Evolutionary conservation across 345 rosid genomes (phyloP), one percentile per base, ranked within the genome.

Genomic region (Lumnitzera racemosa): DNA sequence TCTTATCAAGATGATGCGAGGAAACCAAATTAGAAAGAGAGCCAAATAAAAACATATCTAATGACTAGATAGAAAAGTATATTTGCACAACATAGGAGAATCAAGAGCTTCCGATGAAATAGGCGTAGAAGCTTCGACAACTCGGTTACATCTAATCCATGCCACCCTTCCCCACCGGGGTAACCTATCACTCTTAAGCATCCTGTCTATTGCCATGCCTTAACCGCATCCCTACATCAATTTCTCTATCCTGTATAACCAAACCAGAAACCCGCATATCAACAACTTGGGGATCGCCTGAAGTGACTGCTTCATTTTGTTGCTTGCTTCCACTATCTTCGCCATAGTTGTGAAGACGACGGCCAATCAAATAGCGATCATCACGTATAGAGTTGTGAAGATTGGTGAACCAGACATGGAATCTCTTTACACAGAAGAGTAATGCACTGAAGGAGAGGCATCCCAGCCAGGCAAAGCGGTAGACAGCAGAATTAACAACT

Each of bases 341-440:
- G 13, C 96, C 83, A 20, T 56, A 95, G 82, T 95, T 83, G 47
- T 95, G 97, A n/a, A 95, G 95, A 66, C 89, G 81, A 31, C 96
- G 90, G 46, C 99, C 99, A 5, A 95, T 58, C 59, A 95, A 95
- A 67, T 95, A 95, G 27, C 95, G 89, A 66, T 95, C 99, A 64
- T 95, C 97, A 2, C 96, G 88, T 55, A 95, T 90, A 36, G 96
- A 85, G 76, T 95, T 95, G 86, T 95, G 99, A 58, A 95, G 99
- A 82, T 95, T 95, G 46, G 96, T 86, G 82, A 90, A 90, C 96
- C 96, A 90, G 64, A 85, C 86, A 55, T 84, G 97, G 70, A 86
- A 88, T 70, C 95, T 83, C 68, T 83, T 95, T 10, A 89, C 91
- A 4, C 97, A 90, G 58, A 88, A 88, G 79, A 85, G 88, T 43